Conservation (phyloP, 2,329 filamentous ascomycete genomes). For the Scedosporium minutisporum region DNA sequence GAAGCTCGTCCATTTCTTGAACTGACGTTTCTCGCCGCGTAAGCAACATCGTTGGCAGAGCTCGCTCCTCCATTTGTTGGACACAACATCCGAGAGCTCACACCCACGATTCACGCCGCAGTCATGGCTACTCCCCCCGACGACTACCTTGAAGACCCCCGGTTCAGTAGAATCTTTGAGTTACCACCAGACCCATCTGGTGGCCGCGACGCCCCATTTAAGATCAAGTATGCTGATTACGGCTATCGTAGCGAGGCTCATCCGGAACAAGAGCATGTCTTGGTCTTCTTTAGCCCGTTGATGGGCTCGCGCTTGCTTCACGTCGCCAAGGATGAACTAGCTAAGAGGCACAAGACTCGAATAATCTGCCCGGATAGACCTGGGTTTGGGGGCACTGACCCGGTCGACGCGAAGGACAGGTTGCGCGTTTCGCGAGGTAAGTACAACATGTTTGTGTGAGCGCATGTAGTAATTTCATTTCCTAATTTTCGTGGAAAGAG, state of each 20-base stretch:
- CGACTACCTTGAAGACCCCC: constrained; percentile 11
- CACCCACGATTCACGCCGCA: too few relatives aligned
- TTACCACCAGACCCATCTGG: constrained; percentile 11
- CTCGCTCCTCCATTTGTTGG: too few relatives aligned
- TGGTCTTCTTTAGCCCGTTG: constrained; percentile 20
- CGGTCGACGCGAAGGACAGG: constrained; percentile 13
- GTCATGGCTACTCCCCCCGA: not conserved
- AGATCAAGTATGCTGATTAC: constrained; percentile 20
- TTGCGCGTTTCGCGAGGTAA: constrained; percentile 19
- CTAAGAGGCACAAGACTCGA: constrained; percentile 20
- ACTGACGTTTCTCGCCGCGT: too few relatives aligned
- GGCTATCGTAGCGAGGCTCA: constrained; percentile 19
- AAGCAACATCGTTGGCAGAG: too few relatives aligned
- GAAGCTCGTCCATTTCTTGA: too few relatives aligned
- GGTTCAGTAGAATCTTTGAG: constrained; percentile 16
- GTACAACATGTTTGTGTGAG: constrained; percentile 13
- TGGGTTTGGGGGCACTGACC: constrained; percentile 24
- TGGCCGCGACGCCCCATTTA: constrained; percentile 7
- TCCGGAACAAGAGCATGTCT: constrained; percentile 16
- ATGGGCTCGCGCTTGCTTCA: constrained; percentile 20
- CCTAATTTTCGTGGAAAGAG: not conserved
- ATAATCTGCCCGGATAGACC: constrained; percentile 24
- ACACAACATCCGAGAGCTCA: too few relatives aligned
- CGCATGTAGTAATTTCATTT: too few relatives aligned
- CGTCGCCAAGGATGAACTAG: constrained; percentile 22